Evolutionary conservation across 805 yeast species (phyloP).

Genomic region (Debaryomyces hansenii): DNA sequence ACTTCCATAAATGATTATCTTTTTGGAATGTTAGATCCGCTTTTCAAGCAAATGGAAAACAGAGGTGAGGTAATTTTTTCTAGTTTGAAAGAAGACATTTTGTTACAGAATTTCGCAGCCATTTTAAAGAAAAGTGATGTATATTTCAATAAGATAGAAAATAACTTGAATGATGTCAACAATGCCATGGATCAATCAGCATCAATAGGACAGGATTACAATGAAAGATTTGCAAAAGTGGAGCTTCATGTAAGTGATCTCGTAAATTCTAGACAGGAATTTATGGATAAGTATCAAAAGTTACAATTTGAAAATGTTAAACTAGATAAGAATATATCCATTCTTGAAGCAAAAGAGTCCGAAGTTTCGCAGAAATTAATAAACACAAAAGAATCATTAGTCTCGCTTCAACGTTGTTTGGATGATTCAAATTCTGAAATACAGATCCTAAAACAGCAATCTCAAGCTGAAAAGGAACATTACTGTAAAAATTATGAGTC

Average conservation of each 20-base stretch:
- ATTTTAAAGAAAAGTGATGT: not conserved
- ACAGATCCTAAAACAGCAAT: constrained; percentile 2
- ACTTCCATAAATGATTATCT: not conserved
- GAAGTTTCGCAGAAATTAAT: not conserved
- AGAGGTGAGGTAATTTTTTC: not conserved
- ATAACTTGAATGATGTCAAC: not conserved
- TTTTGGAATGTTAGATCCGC: not conserved
- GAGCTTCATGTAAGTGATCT: not conserved
- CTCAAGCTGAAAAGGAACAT: constrained; percentile 4
- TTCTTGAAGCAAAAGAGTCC: not conserved
- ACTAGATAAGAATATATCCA: not conserved
- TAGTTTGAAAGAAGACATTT: not conserved
- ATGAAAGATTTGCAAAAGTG: not conserved
- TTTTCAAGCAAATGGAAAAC: not conserved
- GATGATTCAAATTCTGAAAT: not conserved
- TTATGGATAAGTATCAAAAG: not conserved
- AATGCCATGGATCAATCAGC: not conserved
- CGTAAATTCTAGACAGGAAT: not conserved
- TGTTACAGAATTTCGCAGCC: not conserved
- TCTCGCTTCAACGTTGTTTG: constrained; percentile 1
- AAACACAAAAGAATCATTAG: not conserved
- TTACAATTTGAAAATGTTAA: not conserved
- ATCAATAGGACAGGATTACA: not conserved
- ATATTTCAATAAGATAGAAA: not conserved
- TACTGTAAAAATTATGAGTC: constrained; percentile 9